These are phyloP conservation scores for Anethum foeniculum DNA, from an alignment of 140 eudicot species.

Conservation along the genomic window DNA sequence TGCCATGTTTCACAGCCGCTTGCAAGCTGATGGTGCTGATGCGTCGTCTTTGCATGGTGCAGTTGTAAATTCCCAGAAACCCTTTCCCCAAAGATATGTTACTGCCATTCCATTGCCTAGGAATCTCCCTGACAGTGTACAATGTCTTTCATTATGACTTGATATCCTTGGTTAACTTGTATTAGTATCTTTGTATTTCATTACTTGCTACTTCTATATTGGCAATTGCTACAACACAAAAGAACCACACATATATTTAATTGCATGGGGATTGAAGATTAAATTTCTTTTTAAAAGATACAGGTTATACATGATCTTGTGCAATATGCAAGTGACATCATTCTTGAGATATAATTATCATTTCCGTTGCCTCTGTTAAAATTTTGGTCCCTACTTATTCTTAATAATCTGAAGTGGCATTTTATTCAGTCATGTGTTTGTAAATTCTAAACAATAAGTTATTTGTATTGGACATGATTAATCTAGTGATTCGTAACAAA, in stretches of 20 bases:
- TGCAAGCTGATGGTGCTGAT: slow-evolving; percentile 49
- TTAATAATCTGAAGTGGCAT: not conserved
- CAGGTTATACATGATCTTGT: not conserved
- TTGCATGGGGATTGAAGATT: not conserved
- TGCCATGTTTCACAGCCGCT: slow-evolving; percentile 76
- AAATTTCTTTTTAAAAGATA: not conserved
- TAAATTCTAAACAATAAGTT: too few relatives aligned
- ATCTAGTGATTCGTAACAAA: too few relatives aligned
- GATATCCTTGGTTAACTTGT: slow-evolving; percentile 9
- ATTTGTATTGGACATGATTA: too few relatives aligned
- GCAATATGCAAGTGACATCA: slow-evolving; percentile 4
- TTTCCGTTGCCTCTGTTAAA: not conserved
- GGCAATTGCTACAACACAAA: slow-evolving; percentile 10
- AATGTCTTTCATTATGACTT: slow-evolving; percentile 62
- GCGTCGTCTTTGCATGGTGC: slow-evolving; percentile 31
- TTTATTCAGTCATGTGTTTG: not conserved
- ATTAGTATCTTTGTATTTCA: slow-evolving; percentile 15
- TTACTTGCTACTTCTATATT: slow-evolving; percentile 20
- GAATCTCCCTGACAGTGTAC: slow-evolving; percentile 76
- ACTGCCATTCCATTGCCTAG: slow-evolving; percentile 58
- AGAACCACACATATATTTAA: slow-evolving; percentile 3
- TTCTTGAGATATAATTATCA: not conserved
- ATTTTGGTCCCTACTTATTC: not conserved
- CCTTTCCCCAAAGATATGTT: slow-evolving; percentile 62
- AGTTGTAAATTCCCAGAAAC: slow-evolving; percentile 21